Percentiles rank a stretch among this genome's conserved stretches.
phyloP scores from a whole-genome alignment of 768 basidiomycete genomes.

The Sporobolomyces phaffii region DNA sequence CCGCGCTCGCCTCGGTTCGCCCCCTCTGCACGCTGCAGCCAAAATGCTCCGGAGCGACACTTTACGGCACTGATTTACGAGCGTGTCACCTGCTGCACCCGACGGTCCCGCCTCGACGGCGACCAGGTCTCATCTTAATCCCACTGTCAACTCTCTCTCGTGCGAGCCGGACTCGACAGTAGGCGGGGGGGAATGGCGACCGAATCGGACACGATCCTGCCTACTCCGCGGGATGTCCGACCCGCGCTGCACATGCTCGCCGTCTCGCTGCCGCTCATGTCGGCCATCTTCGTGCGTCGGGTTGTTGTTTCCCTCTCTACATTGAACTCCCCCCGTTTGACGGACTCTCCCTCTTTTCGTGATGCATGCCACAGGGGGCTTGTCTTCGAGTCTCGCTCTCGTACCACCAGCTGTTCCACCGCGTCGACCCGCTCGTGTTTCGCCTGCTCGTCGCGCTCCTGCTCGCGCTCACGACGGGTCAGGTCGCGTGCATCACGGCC shows the following conservation, averaged over 20 bases:
- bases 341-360: neutral
- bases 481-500: slow-evolving; percentile 6
- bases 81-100: too few species aligned
- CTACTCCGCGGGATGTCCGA: neutral
- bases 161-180: too few species aligned
- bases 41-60: too few species aligned
- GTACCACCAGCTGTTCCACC: slow-evolving; percentile 8
- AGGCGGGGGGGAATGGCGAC: too few species aligned
- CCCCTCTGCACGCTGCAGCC: too few species aligned
- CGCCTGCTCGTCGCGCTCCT: slow-evolving; percentile 6
- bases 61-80: too few species aligned
- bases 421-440: slow-evolving; percentile 4
- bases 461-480: slow-evolving; percentile 3
- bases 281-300: neutral
- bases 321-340: neutral
- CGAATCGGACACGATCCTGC: neutral
- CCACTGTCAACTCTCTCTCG: neutral
- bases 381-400: neutral
- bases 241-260: slow-evolving; percentile 8
- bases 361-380: neutral
- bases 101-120: too few species aligned
- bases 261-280: slow-evolving; percentile 4
- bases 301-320: neutral
- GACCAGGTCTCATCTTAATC: too few species aligned
- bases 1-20: too few species aligned